Percentiles rank a stretch among this genome's conserved stretches.
These are phyloP conservation scores for Crithidia mellificae DNA, from an alignment of 208 protist genomes.

Conservation along the genomic window DNA sequence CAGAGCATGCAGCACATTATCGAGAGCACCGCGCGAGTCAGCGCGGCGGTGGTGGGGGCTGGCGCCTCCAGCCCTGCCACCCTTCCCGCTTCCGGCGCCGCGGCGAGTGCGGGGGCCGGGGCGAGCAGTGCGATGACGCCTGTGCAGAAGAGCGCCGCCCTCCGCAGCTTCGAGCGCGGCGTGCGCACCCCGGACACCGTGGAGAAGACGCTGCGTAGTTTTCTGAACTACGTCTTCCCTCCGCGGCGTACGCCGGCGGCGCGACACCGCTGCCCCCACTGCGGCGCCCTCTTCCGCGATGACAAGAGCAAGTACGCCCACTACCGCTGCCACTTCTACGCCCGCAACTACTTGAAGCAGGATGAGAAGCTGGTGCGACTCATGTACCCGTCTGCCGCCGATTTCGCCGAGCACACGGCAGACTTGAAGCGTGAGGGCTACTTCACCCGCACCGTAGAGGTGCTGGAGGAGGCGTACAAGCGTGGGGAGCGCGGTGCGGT, in stretches of 20 bases:
- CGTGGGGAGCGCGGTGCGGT: slow-evolving; percentile 37
- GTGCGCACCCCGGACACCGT: slow-evolving; percentile 40
- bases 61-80: background rate
- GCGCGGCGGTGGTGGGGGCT: slow-evolving; percentile 15
- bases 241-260: slow-evolving; percentile 27
- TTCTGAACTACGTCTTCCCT: slow-evolving; percentile 71
- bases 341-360: slow-evolving; percentile 51
- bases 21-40: slow-evolving; percentile 29
- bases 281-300: slow-evolving; percentile 52
- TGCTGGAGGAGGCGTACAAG: slow-evolving; percentile 52
- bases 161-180: slow-evolving; percentile 28
- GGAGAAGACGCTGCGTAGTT: slow-evolving; percentile 52
- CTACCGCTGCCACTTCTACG: slow-evolving; percentile 82
- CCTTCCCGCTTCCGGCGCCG: background rate
- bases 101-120: background rate
- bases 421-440: slow-evolving; percentile 38
- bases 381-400: slow-evolving; percentile 50
- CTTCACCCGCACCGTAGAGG: slow-evolving; percentile 42
- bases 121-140: background rate
- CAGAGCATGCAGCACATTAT: slow-evolving; percentile 34
- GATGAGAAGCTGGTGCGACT: slow-evolving; percentile 77
- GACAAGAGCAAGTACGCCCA: slow-evolving; percentile 62
- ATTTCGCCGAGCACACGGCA: slow-evolving; percentile 55
- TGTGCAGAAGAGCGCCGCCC: slow-evolving; percentile 15
- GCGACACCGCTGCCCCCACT: slow-evolving; percentile 63